Conservation (phyloP, 1,284 basidiomycete genomes). For the Laetiporus sulphureus region DNA sequence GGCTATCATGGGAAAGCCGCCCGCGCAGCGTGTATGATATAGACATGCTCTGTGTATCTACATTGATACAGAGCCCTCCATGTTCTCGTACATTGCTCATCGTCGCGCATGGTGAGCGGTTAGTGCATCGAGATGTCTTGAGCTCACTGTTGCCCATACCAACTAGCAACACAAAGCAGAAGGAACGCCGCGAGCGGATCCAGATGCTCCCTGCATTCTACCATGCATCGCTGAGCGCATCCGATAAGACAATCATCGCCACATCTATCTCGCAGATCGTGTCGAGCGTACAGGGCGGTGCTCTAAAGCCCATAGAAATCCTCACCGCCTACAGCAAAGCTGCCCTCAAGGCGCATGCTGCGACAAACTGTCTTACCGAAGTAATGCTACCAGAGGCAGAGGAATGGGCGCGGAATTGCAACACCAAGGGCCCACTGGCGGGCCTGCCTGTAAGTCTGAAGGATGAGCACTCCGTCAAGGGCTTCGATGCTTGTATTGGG, state of each 20-base stretch:
- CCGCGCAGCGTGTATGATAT: too few relatives aligned
- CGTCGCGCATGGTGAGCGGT: conserved; percentile 26
- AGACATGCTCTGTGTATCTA: too few relatives aligned
- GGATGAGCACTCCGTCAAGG: conserved; percentile 58
- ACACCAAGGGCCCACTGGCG: conserved; percentile 44
- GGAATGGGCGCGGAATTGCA: conserved; percentile 34
- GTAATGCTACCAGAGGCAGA: conserved; percentile 42
- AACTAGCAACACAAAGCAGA: conserved; percentile 34
- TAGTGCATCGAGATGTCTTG: background rate
- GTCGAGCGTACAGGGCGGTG: conserved; percentile 32
- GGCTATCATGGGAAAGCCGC: too few relatives aligned
- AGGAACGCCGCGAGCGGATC: conserved; percentile 39
- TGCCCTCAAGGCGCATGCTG: conserved; percentile 42
- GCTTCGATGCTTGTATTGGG: conserved; percentile 71
- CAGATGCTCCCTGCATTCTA: conserved; percentile 32
- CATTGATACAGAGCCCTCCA: conserved; percentile 1
- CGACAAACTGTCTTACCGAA: conserved; percentile 55
- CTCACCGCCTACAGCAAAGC: conserved; percentile 44
- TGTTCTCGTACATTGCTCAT: conserved; percentile 26
- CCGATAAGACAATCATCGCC: conserved; percentile 34
- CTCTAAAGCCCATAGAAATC: conserved; percentile 33
- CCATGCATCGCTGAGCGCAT: conserved; percentile 30
- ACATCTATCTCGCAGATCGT: conserved; percentile 34
- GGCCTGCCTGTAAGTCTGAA: conserved; percentile 69
- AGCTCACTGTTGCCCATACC: background rate